Evolutionary conservation across 2,329 filamentous ascomycete genomes (phyloP).

Genomic region (Sporothrix brasiliensis): DNA sequence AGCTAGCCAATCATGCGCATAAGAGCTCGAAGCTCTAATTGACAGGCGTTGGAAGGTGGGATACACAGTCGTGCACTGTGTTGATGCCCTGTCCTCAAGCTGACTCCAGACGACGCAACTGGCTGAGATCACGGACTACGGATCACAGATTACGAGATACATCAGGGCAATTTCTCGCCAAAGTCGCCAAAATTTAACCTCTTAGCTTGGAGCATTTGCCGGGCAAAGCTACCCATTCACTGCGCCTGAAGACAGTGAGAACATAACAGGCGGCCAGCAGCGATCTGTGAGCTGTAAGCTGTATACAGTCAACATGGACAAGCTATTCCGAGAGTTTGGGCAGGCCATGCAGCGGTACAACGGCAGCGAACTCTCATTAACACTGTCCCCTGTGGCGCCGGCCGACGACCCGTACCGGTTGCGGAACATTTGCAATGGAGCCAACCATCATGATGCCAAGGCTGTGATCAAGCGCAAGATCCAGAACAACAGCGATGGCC

Average conservation of each 20-base stretch:
- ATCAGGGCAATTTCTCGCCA: too few species aligned
- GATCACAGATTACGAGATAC: neutral
- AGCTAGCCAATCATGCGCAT: neutral
- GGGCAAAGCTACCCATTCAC: neutral
- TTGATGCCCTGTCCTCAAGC: constrained; percentile 10
- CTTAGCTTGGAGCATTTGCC: neutral
- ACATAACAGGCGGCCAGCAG: neutral
- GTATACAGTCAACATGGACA: constrained; percentile 61
- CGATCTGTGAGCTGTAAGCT: neutral
- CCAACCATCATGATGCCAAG: constrained; percentile 66
- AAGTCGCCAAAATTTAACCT: neutral
- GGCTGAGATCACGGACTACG: neutral
- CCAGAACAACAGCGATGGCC: constrained; percentile 58
- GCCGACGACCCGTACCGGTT: constrained; percentile 65
- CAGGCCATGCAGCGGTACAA: constrained; percentile 65
- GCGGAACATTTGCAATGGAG: constrained; percentile 69
- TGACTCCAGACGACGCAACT: neutral
- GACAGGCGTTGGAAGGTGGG: neutral
- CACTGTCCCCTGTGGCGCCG: constrained; percentile 71
- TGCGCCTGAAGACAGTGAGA: neutral
- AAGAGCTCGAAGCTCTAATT: neutral
- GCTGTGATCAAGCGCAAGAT: constrained; percentile 75
- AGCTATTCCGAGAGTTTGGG: constrained; percentile 72
- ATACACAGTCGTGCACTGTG: constrained; percentile 12
- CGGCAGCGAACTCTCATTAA: constrained; percentile 73